Percentiles rank a stretch among this genome's conserved stretches.
phyloP scores from a whole-genome alignment of 257 asterid genomes.

The Salvia hispanica region DNA sequence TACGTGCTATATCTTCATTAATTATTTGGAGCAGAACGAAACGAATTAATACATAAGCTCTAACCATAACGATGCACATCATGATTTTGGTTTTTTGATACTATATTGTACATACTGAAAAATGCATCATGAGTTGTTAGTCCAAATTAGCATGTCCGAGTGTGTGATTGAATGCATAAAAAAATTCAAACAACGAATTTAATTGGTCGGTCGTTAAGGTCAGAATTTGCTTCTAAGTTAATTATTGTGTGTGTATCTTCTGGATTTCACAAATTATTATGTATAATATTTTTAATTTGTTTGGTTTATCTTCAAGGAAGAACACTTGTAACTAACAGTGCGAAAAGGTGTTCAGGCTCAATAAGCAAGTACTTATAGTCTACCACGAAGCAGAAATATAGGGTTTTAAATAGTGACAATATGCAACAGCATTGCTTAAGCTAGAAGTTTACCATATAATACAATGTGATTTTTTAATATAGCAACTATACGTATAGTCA shows the following conservation, averaged over 20 bases:
- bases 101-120: not conserved
- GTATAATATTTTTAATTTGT: not conserved
- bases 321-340: not conserved
- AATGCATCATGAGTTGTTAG: not conserved
- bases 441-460: not conserved
- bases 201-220: slow-evolving; percentile 24
- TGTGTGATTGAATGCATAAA: not conserved
- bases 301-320: slow-evolving; percentile 16
- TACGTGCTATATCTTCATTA: not conserved
- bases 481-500: not conserved
- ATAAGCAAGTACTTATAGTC: not conserved
- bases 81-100: too few relatives aligned
- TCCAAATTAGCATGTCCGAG: not conserved
- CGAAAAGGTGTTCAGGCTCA: not conserved
- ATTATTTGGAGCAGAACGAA: not conserved
- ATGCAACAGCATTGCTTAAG: slow-evolving; percentile 2
- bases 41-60: too few relatives aligned
- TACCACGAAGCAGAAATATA: not conserved
- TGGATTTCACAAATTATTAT: not conserved
- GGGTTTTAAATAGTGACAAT: not conserved
- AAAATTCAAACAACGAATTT: slow-evolving; percentile 1
- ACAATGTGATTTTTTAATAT: not conserved
- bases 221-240: slow-evolving; percentile 24
- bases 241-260: slow-evolving; percentile 6
- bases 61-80: too few relatives aligned